Percentiles rank a stretch among this genome's conserved stretches.
phyloP scores from a whole-genome alignment of 441 rosid species.

The Pelargonium citronellum region DNA sequence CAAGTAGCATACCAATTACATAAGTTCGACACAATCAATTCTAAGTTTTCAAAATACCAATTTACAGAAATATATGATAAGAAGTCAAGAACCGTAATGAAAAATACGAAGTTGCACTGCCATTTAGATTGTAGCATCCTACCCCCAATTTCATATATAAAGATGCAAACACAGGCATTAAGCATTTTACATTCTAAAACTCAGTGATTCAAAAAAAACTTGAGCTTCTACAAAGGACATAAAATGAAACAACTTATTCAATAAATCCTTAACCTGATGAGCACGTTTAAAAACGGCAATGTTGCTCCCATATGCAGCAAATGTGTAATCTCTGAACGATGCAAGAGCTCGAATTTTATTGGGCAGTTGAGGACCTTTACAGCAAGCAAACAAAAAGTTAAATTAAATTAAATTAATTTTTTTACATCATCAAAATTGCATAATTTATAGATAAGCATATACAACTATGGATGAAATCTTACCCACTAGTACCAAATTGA shows the following conservation, averaged over 20 bases:
- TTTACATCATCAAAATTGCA: neutral
- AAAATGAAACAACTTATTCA: neutral
- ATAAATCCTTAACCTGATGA: constrained; percentile 47
- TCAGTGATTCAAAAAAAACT: neutral
- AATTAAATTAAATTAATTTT: no score
- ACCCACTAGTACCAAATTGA: constrained; percentile 63
- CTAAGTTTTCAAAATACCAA: neutral
- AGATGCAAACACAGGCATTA: neutral
- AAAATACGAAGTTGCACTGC: neutral
- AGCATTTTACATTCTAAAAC: neutral
- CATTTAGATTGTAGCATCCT: neutral
- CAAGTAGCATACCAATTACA: neutral
- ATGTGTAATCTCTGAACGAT: constrained; percentile 76
- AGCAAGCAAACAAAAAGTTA: neutral
- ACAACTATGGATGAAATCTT: constrained; percentile 19
- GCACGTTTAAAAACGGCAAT: constrained; percentile 80
- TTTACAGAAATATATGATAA: neutral
- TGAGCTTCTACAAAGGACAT: neutral
- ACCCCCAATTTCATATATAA: neutral
- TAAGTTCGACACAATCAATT: neutral
- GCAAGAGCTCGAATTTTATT: constrained; percentile 80
- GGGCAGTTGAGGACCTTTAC: constrained; percentile 72
- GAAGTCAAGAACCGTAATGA: neutral
- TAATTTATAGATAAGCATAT: neutral
- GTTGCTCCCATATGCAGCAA: constrained; percentile 65